Evolutionary conservation across 179 eudicot species (phyloP).

Genomic region (Monotropa hypopitys): DNA sequence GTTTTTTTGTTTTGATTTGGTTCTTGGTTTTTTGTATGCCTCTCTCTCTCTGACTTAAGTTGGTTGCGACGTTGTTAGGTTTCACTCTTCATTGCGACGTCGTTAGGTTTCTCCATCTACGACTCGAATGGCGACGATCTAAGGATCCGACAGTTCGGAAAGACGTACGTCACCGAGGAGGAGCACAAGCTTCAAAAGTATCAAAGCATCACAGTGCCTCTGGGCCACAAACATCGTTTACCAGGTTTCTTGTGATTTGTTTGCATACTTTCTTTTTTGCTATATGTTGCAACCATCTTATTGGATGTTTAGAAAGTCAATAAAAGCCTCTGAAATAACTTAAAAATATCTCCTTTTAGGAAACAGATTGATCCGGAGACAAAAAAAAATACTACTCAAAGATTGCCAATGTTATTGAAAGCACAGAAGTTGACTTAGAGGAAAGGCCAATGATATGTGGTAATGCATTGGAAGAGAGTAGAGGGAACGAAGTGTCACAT

Average conservation of each 20-base stretch:
- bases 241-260: slow-evolving; percentile 39
- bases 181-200: slow-evolving; percentile 25
- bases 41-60: too few relatives aligned
- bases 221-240: slow-evolving; percentile 29
- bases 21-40: too few relatives aligned
- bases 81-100: too few relatives aligned
- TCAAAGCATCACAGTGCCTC: slow-evolving; percentile 20
- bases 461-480: slow-evolving; percentile 46
- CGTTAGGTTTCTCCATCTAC: too few relatives aligned
- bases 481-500: slow-evolving; percentile 39
- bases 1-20: too few relatives aligned
- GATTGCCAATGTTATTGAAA: slow-evolving; percentile 52
- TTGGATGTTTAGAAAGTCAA: neutral
- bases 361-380: slow-evolving; percentile 82
- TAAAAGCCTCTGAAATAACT: slow-evolving; percentile 3
- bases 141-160: too few relatives aligned
- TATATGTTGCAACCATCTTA: neutral
- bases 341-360: slow-evolving; percentile 29
- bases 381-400: slow-evolving; percentile 45
- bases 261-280: neutral
- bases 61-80: too few relatives aligned
- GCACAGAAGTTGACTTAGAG: slow-evolving; percentile 46
- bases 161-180: too few relatives aligned
- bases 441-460: slow-evolving; percentile 58
- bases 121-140: too few relatives aligned